Percentiles rank a stretch among this genome's conserved stretches.
Evolutionary conservation across 202 grass and related monocot species (phyloP).

Genomic region (Carex arenaria): DNA sequence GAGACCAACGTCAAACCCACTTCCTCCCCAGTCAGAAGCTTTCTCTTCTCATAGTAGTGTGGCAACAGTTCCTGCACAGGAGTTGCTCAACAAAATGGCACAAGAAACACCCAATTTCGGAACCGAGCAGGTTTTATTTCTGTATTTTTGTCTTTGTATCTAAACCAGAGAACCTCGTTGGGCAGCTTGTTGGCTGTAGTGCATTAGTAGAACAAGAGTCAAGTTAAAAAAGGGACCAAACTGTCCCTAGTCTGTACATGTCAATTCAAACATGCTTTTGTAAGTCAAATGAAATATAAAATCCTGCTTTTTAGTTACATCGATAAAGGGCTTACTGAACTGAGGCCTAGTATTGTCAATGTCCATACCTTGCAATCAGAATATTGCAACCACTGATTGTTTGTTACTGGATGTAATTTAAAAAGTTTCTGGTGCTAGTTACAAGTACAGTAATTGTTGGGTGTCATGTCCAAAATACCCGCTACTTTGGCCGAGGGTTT

Average conservation of each 20-base stretch:
- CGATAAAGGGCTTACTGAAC: background rate
- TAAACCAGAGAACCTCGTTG: background rate
- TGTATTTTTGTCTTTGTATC: slow-evolving; percentile 1
- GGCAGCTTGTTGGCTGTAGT: background rate
- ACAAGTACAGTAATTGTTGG: background rate
- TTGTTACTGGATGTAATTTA: background rate
- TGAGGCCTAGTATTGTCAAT: background rate
- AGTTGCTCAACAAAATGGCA: slow-evolving; percentile 84
- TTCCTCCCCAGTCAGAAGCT: slow-evolving; percentile 65
- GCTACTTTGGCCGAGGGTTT: background rate
- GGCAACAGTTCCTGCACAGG: slow-evolving; percentile 60
- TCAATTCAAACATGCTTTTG: background rate
- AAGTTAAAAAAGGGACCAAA: background rate
- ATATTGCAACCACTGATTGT: background rate
- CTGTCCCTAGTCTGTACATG: background rate
- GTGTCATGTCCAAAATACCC: background rate
- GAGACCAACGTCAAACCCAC: slow-evolving; percentile 88
- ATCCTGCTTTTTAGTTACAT: background rate
- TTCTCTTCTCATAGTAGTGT: slow-evolving; percentile 45
- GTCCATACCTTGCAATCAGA: background rate
- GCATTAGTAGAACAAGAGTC: background rate
- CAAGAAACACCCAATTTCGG: slow-evolving; percentile 97
- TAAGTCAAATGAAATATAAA: background rate
- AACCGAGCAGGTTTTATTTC: slow-evolving; percentile 67
- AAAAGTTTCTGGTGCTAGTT: background rate